phyloP scores from a whole-genome alignment of 2,329 filamentous ascomycete genomes.

The Scedosporium boydii region DNA sequence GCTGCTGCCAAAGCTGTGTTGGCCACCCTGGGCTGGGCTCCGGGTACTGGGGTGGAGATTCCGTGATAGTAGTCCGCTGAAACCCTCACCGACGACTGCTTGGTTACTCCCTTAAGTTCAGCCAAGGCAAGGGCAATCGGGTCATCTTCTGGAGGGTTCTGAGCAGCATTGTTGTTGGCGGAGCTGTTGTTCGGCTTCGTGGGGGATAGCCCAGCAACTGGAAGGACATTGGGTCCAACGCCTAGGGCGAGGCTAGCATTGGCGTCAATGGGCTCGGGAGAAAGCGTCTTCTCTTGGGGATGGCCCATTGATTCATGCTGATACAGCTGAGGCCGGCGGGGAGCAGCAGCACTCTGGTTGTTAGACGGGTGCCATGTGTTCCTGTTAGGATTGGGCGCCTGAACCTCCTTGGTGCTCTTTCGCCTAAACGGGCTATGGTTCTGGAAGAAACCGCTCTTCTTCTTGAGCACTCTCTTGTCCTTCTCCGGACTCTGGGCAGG shows the following conservation, averaged over 20 bases:
- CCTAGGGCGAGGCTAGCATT: slow-evolving; percentile 89
- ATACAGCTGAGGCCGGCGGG: slow-evolving; percentile 30
- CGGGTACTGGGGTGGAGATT: slow-evolving; percentile 71
- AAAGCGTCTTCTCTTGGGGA: slow-evolving; percentile 36
- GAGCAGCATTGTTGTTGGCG: slow-evolving; percentile 22
- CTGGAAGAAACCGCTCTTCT: slow-evolving; percentile 82
- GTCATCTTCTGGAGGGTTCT: slow-evolving; percentile 56
- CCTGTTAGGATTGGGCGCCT: slow-evolving; percentile 32
- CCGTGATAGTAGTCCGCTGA: slow-evolving; percentile 95
- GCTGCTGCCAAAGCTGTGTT: slow-evolving; percentile 34
- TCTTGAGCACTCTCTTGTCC: slow-evolving; percentile 59
- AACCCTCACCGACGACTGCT: slow-evolving; percentile 71
- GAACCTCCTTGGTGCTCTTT: slow-evolving; percentile 73
- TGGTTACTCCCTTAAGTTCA: slow-evolving; percentile 79
- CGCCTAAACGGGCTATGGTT: slow-evolving; percentile 86
- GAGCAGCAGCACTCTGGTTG: slow-evolving; percentile 16
- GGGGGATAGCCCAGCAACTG: slow-evolving; percentile 48
- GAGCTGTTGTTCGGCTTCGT: slow-evolving; percentile 17
- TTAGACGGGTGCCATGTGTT: slow-evolving; percentile 49
- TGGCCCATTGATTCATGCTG: slow-evolving; percentile 25
- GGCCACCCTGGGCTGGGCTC: slow-evolving; percentile 28
- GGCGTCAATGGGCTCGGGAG: slow-evolving; percentile 82
- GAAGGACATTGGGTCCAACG: slow-evolving; percentile 91
- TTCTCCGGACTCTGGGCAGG: slow-evolving; percentile 50
- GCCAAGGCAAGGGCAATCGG: slow-evolving; percentile 89